Conservation (phyloP, 1,139 yeast genomes). For the Sugiyamaella sp. region DNA sequence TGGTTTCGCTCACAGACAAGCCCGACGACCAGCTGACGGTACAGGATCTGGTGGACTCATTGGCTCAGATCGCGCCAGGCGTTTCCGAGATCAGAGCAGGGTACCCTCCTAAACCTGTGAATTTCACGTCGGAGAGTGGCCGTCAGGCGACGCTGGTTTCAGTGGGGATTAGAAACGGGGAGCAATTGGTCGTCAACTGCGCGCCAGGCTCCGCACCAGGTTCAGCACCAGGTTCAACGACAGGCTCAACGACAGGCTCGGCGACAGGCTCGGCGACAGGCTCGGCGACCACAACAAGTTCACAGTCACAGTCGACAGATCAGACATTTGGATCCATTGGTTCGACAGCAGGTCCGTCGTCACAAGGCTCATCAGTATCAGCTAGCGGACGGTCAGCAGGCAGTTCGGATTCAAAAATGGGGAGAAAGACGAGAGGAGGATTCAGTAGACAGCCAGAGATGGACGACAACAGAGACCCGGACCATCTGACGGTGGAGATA, state of each 20-base stretch:
- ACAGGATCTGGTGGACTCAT: slow-evolving; percentile 32
- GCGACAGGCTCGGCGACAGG: not conserved
- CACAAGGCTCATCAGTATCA: no score
- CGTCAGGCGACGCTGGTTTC: slow-evolving; percentile 39
- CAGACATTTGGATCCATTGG: no score
- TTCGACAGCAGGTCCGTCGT: no score
- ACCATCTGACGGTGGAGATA: slow-evolving; percentile 25
- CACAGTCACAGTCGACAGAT: no score
- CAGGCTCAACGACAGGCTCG: not conserved
- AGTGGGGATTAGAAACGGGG: slow-evolving; percentile 59
- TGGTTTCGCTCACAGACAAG: slow-evolving; percentile 33
- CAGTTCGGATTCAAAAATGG: no score
- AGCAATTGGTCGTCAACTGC: slow-evolving; percentile 51
- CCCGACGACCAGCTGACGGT: slow-evolving; percentile 37
- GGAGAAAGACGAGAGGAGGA: not conserved
- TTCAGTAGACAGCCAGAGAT: not conserved
- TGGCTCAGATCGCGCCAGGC: slow-evolving; percentile 23
- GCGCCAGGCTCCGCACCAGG: not conserved
- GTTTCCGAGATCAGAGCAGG: slow-evolving; percentile 51
- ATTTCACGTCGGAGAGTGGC: slow-evolving; percentile 36
- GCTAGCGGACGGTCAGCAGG: no score
- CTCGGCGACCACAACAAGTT: not conserved
- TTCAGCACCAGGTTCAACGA: not conserved
- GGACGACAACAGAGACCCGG: slow-evolving; percentile 5
- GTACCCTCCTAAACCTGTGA: slow-evolving; percentile 59